phyloP scores from a whole-genome alignment of 2,329 filamentous ascomycete species.

The Aspergillus brunneoviolaceus region DNA sequence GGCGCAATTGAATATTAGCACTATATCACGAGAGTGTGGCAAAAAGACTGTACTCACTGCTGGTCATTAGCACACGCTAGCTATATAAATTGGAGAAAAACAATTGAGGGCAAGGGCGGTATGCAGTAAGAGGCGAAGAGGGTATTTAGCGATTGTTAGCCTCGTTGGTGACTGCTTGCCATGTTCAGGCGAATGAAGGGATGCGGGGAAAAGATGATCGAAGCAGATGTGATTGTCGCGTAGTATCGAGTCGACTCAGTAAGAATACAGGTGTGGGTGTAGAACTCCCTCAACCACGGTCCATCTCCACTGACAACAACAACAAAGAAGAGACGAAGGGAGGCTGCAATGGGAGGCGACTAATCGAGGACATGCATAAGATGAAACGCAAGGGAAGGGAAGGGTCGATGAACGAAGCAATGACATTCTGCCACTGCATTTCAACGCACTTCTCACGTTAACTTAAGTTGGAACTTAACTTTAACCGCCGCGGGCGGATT shows the following conservation, averaged over 20 bases:
- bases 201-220: slow-evolving; percentile 5
- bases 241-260: too few species aligned
- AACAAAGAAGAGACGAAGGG: background rate
- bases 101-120: background rate
- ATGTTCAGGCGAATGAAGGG: slow-evolving; percentile 6
- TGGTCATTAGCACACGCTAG: slow-evolving; percentile 18
- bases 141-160: background rate
- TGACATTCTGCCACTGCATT: background rate
- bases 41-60: slow-evolving; percentile 22
- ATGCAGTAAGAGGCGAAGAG: background rate
- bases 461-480: background rate
- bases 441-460: too few species aligned
- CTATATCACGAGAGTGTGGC: background rate
- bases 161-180: background rate
- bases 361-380: slow-evolving; percentile 1
- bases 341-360: background rate
- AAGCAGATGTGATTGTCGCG: background rate
- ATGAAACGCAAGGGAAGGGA: slow-evolving; percentile 7
- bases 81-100: background rate
- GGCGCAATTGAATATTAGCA: background rate
- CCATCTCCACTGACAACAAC: background rate
- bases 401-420: background rate
- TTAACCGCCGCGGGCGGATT: background rate
- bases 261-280: background rate
- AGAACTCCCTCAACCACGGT: background rate